Evolutionary conservation across 106 monocot species (phyloP), one percentile per base, ranked within the genome.

Genomic region (Phalaenopsis aphrodite): DNA sequence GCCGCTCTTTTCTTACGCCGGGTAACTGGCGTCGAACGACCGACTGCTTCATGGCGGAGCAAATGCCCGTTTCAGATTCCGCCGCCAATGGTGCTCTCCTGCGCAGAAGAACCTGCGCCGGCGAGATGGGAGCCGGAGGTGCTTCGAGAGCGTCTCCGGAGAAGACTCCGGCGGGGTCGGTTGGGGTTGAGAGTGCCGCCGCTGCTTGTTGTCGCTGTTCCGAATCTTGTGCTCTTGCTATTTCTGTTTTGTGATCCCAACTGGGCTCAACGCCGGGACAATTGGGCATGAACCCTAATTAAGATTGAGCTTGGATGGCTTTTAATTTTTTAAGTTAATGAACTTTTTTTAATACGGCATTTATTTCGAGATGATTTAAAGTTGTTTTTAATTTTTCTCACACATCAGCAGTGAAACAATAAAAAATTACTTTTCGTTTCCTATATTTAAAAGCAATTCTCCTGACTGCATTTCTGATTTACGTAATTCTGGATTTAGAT

Each of bases 21-120:
- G 8, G 42, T 41, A 42, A 45, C 79, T 55, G 47, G 56, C 46
- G 38, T 86, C 15, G 67, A 84, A 55, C 85, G 78, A 30, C 85
- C 82, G 19, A 42, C 23, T 11, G 46, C 87, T 23, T 91, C 91
- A n/a, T 94, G 94, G 94, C 82, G 94, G 57, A 77, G 79, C 86
- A 86, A 85, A 64, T 91, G 94, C 82, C 88, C 94, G 36, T 91
- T 91, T 82, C 91, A 85, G 86, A 82, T 80, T 68, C 93, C 93
- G 0, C 91, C 87, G 49, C 93, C 93, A n/a, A 15, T 79, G 9
- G 79, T 89, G 42, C 68, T 91, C 47, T 87, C 87, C 23, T 19
- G 87, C 67, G 87, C 85, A 30, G 81, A 84, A n/a, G 84, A 79
- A 2, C 79, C 86, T 0, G 80, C 86, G 61, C 86, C 90, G 68